Base-by-base conservation (phyloP, 179 eudicot genomes). In the Pouteria campechiana region DNA sequence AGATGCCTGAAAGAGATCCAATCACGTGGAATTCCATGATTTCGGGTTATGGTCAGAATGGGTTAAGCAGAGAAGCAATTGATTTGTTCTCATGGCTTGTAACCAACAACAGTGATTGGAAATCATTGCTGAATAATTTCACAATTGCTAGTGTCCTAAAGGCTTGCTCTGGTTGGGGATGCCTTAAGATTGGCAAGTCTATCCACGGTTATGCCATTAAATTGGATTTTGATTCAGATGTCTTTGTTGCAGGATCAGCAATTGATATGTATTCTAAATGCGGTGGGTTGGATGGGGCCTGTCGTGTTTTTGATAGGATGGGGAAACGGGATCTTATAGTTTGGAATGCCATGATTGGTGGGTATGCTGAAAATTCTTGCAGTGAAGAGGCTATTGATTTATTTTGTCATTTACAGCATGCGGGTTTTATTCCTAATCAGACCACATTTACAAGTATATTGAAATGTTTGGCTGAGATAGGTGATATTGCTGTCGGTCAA, bases 21-120 rank as follows among this genome's bases (percentile, higher is more conserved):
- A 71, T 80, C 45, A 76, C 77, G 52, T 80, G 84, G 79, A 80
- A 68, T 58, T 77, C 84, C n/a, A 70, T 77, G 14, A 74, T 80
- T 15, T 81, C 76, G 6, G 78, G 78, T 10, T 77, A 73, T 68
- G 81, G 78, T 7, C 90, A 80, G 67, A 73, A 77, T 41, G 60
- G 69, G 36, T 64, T 62, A 33, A 70, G 78, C 15, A 65, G 73
- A 40, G 70, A 70, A 58, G 81, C 90, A 29, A 52, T 80, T 36
- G 54, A 57, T 32, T 62, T 80, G n/a, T n/a, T n/a, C n/a, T n/a
- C n/a, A n/a, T n/a, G n/a, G n/a, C n/a, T 12, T 80, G 67, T 24
- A 73, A 47, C 61, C 44, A 58, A 37, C 76, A 76, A 84, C 76
- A 67, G 47, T 60, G 66, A 37, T 64, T 46, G 23, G 90, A 79